Percentiles rank a stretch among this genome's conserved stretches.
Conservation (phyloP, 1,139 yeast species). For the Blastobotrys raffinosifermentans region DNA sequence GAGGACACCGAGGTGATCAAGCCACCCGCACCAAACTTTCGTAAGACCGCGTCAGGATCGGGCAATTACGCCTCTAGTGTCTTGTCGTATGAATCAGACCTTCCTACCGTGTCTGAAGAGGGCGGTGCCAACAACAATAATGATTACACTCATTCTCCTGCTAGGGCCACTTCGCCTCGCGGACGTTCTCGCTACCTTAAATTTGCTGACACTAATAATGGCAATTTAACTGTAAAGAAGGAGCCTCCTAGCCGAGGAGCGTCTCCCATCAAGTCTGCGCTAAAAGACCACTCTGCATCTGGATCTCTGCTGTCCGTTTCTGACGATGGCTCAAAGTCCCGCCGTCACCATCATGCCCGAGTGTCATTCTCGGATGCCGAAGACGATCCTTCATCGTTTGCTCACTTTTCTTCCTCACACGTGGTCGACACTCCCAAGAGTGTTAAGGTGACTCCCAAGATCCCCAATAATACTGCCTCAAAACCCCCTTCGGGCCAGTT, state of each 20-base stretch:
- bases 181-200: conserved; percentile 2
- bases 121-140: conserved; percentile 14
- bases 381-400: background rate
- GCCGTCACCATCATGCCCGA: conserved; percentile 7
- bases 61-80: conserved; percentile 23
- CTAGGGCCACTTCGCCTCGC: conserved; percentile 4
- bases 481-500: conserved; percentile 4
- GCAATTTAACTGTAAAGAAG: conserved; percentile 12
- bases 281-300: conserved; percentile 23
- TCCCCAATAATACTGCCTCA: too few species aligned
- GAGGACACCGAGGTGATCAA: conserved; percentile 26
- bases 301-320: conserved; percentile 14
- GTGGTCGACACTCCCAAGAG: background rate
- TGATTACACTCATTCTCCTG: background rate
- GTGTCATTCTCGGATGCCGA: conserved; percentile 14
- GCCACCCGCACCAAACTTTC: too few species aligned
- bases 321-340: conserved; percentile 10
- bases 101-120: conserved; percentile 32
- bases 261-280: conserved; percentile 31
- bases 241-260: conserved; percentile 26
- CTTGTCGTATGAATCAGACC: conserved; percentile 30
- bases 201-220: background rate
- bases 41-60: conserved; percentile 11
- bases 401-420: background rate
- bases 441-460: too few species aligned